Evolutionary conservation across 345 rosid species (phyloP), one percentile per base, ranked within the genome.

Genomic region (Linum lewisii): DNA sequence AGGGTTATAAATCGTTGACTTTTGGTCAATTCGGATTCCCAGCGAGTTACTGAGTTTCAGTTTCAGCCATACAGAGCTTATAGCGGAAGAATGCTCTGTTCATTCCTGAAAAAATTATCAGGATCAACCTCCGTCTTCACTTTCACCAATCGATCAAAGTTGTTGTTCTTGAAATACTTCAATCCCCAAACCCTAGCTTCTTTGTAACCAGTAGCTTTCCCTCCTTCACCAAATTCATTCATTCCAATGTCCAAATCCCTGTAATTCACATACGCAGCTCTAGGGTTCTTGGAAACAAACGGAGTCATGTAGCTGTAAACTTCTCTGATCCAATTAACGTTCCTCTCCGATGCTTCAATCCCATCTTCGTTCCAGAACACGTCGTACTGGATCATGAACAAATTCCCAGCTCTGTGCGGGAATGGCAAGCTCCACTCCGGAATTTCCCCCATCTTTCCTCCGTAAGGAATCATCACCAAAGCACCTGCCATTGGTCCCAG

Each of bases 71-170:
- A n/a, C n/a, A n/a, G n/a, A n/a, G n/a, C n/a, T n/a, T n/a, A n/a
- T n/a, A n/a, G n/a, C n/a, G 45, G 45, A 4, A 66, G 72, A 56
- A 62, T 62, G 23, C 66, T 68, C 21, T 68, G 72, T 16, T 68
- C 72, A 68, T 62, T 55, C 24, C 58, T 57, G 51, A 68, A 68
- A 24, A 68, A 61, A 25, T 68, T 68, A 6, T 51, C 58, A 49
- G 72, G 62, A 62, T 68, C 72, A 55, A 68, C 72, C 20, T 20
- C 50, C 44, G 72, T 58, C 34, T 63, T 69, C 10, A 69, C 44
- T 15, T 45, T 2, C 59, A 69, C 67, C 59, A 69, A 36, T 21
- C 69, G 59, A n/a, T 64, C 52, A 19, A 64, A 64, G 16, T 64
- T 69, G 16, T 64, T 69, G 3, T 20, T 51, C 58, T 59, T 69